Evolutionary conservation across 257 asterid species (phyloP), one percentile per base, ranked within the genome.

Genomic region (Mentha longifolia): DNA sequence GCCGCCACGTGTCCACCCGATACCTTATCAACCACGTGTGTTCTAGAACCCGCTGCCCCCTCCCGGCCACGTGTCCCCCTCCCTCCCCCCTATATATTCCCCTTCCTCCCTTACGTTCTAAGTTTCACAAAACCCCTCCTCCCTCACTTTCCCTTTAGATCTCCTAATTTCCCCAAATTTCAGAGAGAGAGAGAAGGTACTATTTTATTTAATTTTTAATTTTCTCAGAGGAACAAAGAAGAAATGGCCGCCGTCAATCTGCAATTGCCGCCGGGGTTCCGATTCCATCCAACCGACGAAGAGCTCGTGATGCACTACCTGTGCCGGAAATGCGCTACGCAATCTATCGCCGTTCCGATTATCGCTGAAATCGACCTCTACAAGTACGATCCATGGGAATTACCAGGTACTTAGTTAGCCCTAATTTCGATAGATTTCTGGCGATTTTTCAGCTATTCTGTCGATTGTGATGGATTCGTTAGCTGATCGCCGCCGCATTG

Each of bases 201-300:
- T 5, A 16, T 17, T 41, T 41, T 42, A 42, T 42, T 9, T 8
- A 6, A n/a, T 7, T 3, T 33, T 33, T 33, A 33, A 33, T 33
- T 33, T 49, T 33, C 22, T 1, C 4, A 8, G 14, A 12, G 39
- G 13, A 14, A 13, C 6, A 35, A 6, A 35, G 17, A 47, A 31
- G 39, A 72, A 61, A 85, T 85, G 89, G 75, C 83, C 12, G 79
- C 85, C 61, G 80, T 61, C 8, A 87, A 88, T 72, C 52, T 92
- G 77, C 89, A 83, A 12, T 73, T 92, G 59, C 98, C 98, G 1
- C 88, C 97, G 6, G 98, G 98, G 1, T 92, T 92, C 71, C 78
- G 98, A 7, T 92, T 92, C 77, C 98, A 92, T 51, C 98, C 98
- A 0, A 86, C 97, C 17, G 98, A 92, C 71, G 98, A 92, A 39